Conservation (phyloP, 78 protist genomes). For the slime mould (Dictyostelium discoideum) region dicty_2.7 NC_007088.5:5026001-5026500, state of each 20-base stretch:
- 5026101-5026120: no score
- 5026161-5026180: no score
- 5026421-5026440: slow-evolving; percentile 91
- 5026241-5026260: slow-evolving; percentile 82
- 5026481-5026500: slow-evolving; percentile 87
- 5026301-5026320: slow-evolving; percentile 78
- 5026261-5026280: slow-evolving; percentile 75
- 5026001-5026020: no score
- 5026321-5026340: slow-evolving; percentile 55
- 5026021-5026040: no score
- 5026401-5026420: slow-evolving; percentile 94
- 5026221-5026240: slow-evolving; percentile 58
- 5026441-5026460: slow-evolving; percentile 89
- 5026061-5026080: no score
- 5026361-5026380: slow-evolving; percentile 46
- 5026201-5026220: neutral
- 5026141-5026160: neutral
- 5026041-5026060: neutral
- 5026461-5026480: slow-evolving; percentile 76
- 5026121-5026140: slow-evolving; percentile 5
- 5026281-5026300: slow-evolving; percentile 79
- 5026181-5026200: neutral
- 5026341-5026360: slow-evolving; percentile 28
- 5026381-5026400: slow-evolving; percentile 82
- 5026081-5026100: no score